Evolutionary conservation across 1,139 yeast genomes (phyloP), one percentile per base, ranked within the genome.

Genomic region (Nakaseomyces delphensis): DNA sequence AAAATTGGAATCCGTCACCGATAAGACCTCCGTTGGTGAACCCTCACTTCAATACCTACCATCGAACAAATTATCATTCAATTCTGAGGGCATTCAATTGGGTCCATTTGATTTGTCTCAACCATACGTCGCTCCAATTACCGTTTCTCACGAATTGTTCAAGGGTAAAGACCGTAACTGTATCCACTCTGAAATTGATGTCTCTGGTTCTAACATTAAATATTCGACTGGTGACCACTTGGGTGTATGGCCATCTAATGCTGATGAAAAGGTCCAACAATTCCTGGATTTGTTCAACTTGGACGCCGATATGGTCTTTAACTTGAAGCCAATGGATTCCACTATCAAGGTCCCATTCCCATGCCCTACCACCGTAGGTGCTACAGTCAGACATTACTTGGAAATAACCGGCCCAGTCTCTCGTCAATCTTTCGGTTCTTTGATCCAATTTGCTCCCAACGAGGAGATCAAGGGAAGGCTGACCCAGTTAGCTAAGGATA

Each of bases 201-300:
- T 87, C 41, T 71, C 86, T 1, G 74, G 67, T 33, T 76, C 93
- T 3, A 83, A 83, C 56, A 69, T 91, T 60, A 79, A 82, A 57
- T 91, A 91, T 64, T 71, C 87, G 41, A 91, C 98, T 9, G 98
- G 98, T 62, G 98, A 91, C 62, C 98, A 91, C 65, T 68, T 91
- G 53, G 97, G 96, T 10, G 69, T 91, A 46, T 84, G 96, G 94
- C 91, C 97, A 32, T 85, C 93, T 33, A 91, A 91, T 64, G 70
- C 94, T 3, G 72, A 81, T 58, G 86, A 80, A 58, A 79, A 84
- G 56, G 80, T 87, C 36, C 71, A 68, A 15, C 69, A 71, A 35
- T 83, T 91, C 54, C 66, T 83, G 48, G 56, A 68, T 40, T 78
- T 84, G 8, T 76, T 89, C 49, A 82, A 76, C 30, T 70, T 91